Evolutionary conservation across 768 basidiomycete species (phyloP), one percentile per base, ranked within the genome.

Genomic region (Candolleomyces aberdarensis): DNA sequence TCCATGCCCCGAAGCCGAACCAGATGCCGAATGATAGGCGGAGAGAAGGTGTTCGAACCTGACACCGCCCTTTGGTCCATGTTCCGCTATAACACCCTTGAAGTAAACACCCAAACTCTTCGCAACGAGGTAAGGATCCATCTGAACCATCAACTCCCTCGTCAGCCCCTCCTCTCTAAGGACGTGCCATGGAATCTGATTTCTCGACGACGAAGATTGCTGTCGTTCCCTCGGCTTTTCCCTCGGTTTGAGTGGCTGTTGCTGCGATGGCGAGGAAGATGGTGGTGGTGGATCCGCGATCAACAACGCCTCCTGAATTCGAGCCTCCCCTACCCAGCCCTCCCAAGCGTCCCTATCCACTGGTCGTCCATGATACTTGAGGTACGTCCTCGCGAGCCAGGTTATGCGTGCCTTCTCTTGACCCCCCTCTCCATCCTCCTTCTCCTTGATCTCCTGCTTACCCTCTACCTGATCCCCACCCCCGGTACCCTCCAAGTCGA

Each of bases 311-410:
- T 60, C 8, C 74, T 74, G 26, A 72, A 67, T 36, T 62, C 60
- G 5, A 1, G 75, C 77, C 41, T 83, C 82, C 31, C 75, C 72
- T 55, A 76, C 76, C 78, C 86, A 88, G 11, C 78, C 78, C 48
- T 83, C 79, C 88, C 90, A 91, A 3, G 76, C 78, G 31, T 67
- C 62, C 22, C 64, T 64, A 63, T 91, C 84, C 13, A 74, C 79
- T 3, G 88, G 83, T 0, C 64, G 58, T 2, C 82, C 84, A 63
- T 89, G 82, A 61, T 80, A 84, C 41, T 80, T 72, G 54, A 90
- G 66, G 63, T 93, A 94, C 69, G 87, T 83, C 15, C 76, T 78
- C 0, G 83, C 85, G 53, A 93, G 75, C 89, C 89, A 91, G 13
- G 68, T 71, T 2, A 90, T 84, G 77, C 36, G 70, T 61, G 39